Conservation (phyloP, 495 filamentous ascomycete species). For the Bombardia bombarda region DNA sequence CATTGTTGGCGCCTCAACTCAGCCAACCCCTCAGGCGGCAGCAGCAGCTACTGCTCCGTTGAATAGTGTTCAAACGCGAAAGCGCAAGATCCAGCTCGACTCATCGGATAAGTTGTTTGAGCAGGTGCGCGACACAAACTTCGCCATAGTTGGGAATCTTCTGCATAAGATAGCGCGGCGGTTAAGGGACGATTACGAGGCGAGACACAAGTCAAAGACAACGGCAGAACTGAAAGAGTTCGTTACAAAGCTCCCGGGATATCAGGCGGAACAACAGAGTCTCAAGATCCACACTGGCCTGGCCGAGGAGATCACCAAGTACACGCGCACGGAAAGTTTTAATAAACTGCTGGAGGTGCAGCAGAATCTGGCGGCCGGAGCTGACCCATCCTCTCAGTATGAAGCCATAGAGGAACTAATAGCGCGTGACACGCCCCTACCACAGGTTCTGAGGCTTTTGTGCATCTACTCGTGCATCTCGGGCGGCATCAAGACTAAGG, state of each 20-base stretch:
- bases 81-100: constrained; percentile 86
- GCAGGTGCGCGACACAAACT: constrained; percentile 86
- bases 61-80: constrained; percentile 41
- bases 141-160: constrained; percentile 82
- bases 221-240: constrained; percentile 87
- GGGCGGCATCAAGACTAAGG: constrained; percentile 77
- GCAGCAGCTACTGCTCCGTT: constrained; percentile 24
- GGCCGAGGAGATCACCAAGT: constrained; percentile 89
- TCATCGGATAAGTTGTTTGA: constrained; percentile 83
- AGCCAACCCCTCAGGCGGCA: constrained; percentile 47
- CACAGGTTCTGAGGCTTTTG: constrained; percentile 72
- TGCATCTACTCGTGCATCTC: constrained; percentile 88
- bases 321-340: constrained; percentile 82
- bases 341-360: constrained; percentile 84
- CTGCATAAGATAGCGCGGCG: constrained; percentile 88
- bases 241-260: constrained; percentile 81
- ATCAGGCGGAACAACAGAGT: constrained; percentile 89
- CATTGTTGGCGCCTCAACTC: constrained; percentile 67
- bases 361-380: constrained; percentile 88
- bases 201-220: constrained; percentile 78
- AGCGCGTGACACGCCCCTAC: constrained; percentile 69
- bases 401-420: constrained; percentile 91
- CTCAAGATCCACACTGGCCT: constrained; percentile 85
- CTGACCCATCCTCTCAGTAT: constrained; percentile 81
- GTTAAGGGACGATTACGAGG: constrained; percentile 78